Base-by-base conservation (phyloP, 2,329 filamentous ascomycete genomes). In the Clarireedia paspali region DNA sequence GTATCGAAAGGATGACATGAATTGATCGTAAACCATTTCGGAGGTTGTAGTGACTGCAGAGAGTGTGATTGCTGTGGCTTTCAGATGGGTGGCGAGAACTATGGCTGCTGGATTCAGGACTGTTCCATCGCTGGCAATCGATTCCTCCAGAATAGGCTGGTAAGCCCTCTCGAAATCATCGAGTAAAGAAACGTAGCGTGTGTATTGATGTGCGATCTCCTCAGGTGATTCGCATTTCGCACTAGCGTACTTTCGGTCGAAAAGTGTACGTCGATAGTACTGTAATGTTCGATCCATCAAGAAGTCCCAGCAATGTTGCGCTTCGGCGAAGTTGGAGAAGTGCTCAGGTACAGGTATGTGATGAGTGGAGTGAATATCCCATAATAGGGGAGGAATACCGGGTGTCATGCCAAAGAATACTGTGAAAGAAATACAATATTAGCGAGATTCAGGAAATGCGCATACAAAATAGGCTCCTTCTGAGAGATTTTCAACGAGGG, bases 231-330 rank as follows among this genome's bases (percentile, higher is more conserved):
- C 63, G 26, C 40, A 44, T 15, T 57, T 57, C 12, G 48, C 30
- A 10, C 61, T 60, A 23, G 60, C 54, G 27, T 60, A 65, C 12
- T 48, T 54, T 34, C 60, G 47, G 47, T 66, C 60, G 53, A 64
- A 68, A 2, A 60, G 50, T 7, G 62, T 63, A 3, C 61, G 62
- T 15, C 62, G 59, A 53, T 62, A 66, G 56, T 65, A 67, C 55
- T 66, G 62, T 10, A 67, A 50, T 6, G 60, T 57, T 26, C 64
- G 58, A 42, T 67, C 64, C 62, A 64, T 63, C 14, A 68, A 60
- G 54, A 65, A 64, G 47, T 68, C 66, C 66, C 66, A 68, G 46
- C 62, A 64, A 10, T 50, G 56, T 47, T 67, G 64, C 4, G 66
- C 66, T 9, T 57, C 54, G 4, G 52, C 46, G 45, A 66, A 64